Evolutionary conservation across 1,139 yeast species (phyloP).

Genomic region (Blastobotrys illinoisensis): DNA sequence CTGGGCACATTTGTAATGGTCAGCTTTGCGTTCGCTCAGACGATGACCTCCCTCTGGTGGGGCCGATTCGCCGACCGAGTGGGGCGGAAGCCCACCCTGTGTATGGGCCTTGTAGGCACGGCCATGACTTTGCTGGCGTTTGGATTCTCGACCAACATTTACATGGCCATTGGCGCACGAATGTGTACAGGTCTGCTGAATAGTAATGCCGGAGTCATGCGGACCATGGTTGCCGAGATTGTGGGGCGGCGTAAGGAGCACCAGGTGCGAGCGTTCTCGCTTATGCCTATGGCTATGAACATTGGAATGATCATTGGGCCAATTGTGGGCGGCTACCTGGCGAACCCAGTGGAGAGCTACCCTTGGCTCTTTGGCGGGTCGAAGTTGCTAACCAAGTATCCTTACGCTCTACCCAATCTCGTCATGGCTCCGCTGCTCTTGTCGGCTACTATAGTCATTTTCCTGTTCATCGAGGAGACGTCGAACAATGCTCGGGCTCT

Average conservation of each 20-base stretch:
- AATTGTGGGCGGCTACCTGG: constrained; percentile 31
- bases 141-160: constrained; percentile 48
- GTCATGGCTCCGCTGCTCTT: constrained; percentile 41
- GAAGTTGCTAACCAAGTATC: constrained; percentile 38
- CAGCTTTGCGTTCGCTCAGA: constrained; percentile 50
- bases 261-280: constrained; percentile 56
- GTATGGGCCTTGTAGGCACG: constrained; percentile 49
- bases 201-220: constrained; percentile 54
- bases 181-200: constrained; percentile 49
- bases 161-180: constrained; percentile 48
- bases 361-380: constrained; percentile 22
- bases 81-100: constrained; percentile 50
- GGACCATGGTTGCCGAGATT: constrained; percentile 57
- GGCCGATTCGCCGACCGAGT: constrained; percentile 47
- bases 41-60: constrained; percentile 52
- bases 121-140: constrained; percentile 43
- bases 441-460: constrained; percentile 37
- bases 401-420: constrained; percentile 56
- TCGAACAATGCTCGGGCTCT: constrained; percentile 40
- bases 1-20: constrained; percentile 45
- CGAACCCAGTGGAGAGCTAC: constrained; percentile 31
- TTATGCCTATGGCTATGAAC: constrained; percentile 53
- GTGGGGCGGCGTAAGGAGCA: constrained; percentile 46
- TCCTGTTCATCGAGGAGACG: constrained; percentile 57
- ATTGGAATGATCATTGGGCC: constrained; percentile 55